These are phyloP conservation scores for Clavariopsis aquatica DNA, from an alignment of 495 filamentous ascomycete genomes.

Conservation along the genomic window DNA sequence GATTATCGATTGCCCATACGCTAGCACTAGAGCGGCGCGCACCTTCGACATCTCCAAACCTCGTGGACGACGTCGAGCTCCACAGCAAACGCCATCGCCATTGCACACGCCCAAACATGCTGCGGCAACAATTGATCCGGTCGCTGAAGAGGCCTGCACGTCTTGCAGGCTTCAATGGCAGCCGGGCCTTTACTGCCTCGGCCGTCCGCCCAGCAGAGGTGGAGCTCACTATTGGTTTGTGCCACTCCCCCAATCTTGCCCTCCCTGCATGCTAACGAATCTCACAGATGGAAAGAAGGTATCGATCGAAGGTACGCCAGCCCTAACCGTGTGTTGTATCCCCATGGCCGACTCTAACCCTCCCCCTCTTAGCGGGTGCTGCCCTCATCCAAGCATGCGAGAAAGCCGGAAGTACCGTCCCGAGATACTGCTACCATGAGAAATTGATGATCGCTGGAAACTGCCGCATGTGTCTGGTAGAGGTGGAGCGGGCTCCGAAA, in stretches of 20 bases:
- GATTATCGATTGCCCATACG: slow-evolving; percentile 22
- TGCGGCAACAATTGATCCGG: slow-evolving; percentile 82
- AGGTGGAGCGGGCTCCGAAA: slow-evolving; percentile 93
- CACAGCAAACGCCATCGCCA: slow-evolving; percentile 42
- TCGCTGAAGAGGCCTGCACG: slow-evolving; percentile 78
- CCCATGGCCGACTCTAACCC: slow-evolving; percentile 32
- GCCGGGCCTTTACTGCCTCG: slow-evolving; percentile 75
- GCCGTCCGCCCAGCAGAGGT: slow-evolving; percentile 77
- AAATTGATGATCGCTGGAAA: slow-evolving; percentile 99
- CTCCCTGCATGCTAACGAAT: slow-evolving; percentile 40
- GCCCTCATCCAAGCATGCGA: slow-evolving; percentile 98
- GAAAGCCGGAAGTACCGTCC: slow-evolving; percentile 89
- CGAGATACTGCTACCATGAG: slow-evolving; percentile 99
- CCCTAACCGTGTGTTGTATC: slow-evolving; percentile 42
- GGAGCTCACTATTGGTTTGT: slow-evolving; percentile 88
- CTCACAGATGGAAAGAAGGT: slow-evolving; percentile 88
- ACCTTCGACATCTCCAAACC: slow-evolving; percentile 4
- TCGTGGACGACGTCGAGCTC: slow-evolving; percentile 31
- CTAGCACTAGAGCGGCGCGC: slow-evolving; percentile 3
- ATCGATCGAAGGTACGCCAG: slow-evolving; percentile 79
- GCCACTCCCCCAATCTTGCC: slow-evolving; percentile 24
- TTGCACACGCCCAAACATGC: slow-evolving; percentile 66
- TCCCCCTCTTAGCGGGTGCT: slow-evolving; percentile 63
- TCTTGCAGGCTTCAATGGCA: slow-evolving; percentile 60
- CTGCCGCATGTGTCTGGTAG: slow-evolving; percentile 98